Percentiles rank a stretch among this genome's conserved stretches.
Conservation (phyloP, 2,329 filamentous ascomycete genomes). For the Nigrospora osmanthi region DNA sequence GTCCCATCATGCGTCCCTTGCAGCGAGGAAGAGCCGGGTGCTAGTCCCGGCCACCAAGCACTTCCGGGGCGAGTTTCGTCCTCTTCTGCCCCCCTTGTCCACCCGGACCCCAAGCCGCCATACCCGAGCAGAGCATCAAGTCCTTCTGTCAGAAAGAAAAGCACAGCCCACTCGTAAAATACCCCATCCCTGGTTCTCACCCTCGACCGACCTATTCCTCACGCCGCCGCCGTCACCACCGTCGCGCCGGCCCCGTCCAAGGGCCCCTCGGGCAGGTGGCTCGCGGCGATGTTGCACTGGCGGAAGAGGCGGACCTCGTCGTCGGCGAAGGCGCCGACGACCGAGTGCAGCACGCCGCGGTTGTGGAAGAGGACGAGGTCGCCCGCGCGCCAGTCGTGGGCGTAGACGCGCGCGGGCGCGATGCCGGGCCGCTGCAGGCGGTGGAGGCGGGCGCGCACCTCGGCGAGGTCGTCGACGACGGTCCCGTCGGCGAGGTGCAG, state of each 20-base stretch:
- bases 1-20: no score
- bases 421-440: conserved; percentile 66
- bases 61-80: no score
- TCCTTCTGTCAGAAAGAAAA: no score
- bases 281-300: conserved; percentile 73
- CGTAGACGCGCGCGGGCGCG: conserved; percentile 58
- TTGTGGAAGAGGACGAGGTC: conserved; percentile 76
- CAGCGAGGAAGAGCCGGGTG: no score
- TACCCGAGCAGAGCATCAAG: no score
- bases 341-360: conserved; percentile 64
- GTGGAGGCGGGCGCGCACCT: conserved; percentile 62
- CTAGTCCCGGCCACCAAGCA: no score
- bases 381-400: conserved; percentile 71
- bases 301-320: conserved; percentile 69
- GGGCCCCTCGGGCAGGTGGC: conserved; percentile 45
- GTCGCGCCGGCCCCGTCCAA: neutral
- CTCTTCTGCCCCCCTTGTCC: no score
- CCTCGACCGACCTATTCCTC: no score
- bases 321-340: conserved; percentile 65
- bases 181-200: no score
- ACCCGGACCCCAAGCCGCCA: no score
- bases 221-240: neutral
- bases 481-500: conserved; percentile 60
- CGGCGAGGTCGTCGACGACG: conserved; percentile 59
- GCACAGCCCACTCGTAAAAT: no score